Evolutionary conservation across 164 flowering plant species (phyloP).

Genomic region (Saururus chinensis): DNA sequence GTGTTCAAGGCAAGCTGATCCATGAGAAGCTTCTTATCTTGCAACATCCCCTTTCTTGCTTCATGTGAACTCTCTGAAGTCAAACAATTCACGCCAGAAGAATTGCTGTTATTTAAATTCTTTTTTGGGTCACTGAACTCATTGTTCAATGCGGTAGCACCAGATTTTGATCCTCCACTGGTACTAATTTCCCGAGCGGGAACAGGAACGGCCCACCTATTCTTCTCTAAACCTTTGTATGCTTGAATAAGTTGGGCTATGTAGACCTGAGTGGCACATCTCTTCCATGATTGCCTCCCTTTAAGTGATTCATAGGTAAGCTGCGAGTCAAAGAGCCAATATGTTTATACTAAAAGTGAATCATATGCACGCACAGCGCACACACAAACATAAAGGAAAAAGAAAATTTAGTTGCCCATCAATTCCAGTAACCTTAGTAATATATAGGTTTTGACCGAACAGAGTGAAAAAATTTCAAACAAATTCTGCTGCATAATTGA

Average conservation of each 20-base stretch:
- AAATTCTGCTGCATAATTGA: no score
- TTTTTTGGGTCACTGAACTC: conserved; percentile 5
- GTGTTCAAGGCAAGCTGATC: conserved; percentile 16
- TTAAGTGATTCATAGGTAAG: conserved; percentile 10
- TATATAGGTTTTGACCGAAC: neutral
- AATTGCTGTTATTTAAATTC: conserved; percentile 1
- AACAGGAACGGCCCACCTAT: conserved; percentile 5
- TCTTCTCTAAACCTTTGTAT: conserved; percentile 23
- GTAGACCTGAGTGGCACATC: conserved; percentile 47
- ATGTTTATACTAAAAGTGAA: neutral
- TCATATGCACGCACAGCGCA: neutral
- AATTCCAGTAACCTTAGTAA: neutral
- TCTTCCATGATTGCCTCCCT: conserved; percentile 31
- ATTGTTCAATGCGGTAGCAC: conserved; percentile 1
- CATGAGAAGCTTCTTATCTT: conserved; percentile 15
- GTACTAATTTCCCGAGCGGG: conserved; percentile 6
- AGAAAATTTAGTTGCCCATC: neutral
- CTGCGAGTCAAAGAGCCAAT: conserved; percentile 17
- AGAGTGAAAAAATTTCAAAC: no score
- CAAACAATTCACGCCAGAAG: conserved; percentile 9
- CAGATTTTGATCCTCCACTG: conserved; percentile 20
- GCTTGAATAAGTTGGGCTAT: conserved; percentile 39
- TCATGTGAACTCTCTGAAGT: conserved; percentile 14
- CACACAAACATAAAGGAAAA: neutral
- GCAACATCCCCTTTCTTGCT: conserved; percentile 16